Evolutionary conservation across 2,329 filamentous ascomycete species (phyloP).

Genomic region (Purpureocillium takamizusanense): DNA sequence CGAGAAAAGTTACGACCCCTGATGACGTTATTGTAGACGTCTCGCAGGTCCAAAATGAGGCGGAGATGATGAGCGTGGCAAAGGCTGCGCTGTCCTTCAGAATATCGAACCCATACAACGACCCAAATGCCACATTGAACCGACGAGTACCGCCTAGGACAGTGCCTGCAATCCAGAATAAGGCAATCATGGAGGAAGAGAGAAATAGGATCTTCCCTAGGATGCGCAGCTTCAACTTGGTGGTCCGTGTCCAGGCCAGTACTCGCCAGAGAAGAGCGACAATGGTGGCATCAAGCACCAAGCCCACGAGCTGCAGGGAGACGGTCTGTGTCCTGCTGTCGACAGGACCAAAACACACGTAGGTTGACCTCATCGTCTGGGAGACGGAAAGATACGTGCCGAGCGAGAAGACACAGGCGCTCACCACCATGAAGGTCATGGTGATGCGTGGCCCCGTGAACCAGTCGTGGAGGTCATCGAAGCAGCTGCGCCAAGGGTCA

Average conservation of each 20-base stretch:
- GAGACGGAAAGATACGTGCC: slow-evolving; percentile 32
- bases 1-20: slow-evolving; percentile 32
- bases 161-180: slow-evolving; percentile 25
- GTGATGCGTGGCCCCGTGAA: slow-evolving; percentile 29
- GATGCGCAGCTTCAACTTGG: slow-evolving; percentile 34
- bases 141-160: slow-evolving; percentile 15
- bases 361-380: slow-evolving; percentile 35
- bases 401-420: slow-evolving; percentile 28
- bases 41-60: slow-evolving; percentile 37
- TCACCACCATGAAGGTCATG: slow-evolving; percentile 24
- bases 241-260: slow-evolving; percentile 40
- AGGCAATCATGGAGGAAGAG: slow-evolving; percentile 27
- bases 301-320: slow-evolving; percentile 32
- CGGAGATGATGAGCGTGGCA: slow-evolving; percentile 32
- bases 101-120: slow-evolving; percentile 39
- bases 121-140: slow-evolving; percentile 25
- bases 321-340: slow-evolving; percentile 29
- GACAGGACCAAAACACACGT: slow-evolving; percentile 36
- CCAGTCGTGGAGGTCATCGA: slow-evolving; percentile 40
- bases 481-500: slow-evolving; percentile 37
- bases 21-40: slow-evolving; percentile 32
- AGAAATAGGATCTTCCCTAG: slow-evolving; percentile 32
- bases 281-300: slow-evolving; percentile 37
- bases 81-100: slow-evolving; percentile 38
- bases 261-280: slow-evolving; percentile 41